Evolutionary conservation across 106 monocot genomes (phyloP).

Genomic region (Apostasia ramifera): DNA sequence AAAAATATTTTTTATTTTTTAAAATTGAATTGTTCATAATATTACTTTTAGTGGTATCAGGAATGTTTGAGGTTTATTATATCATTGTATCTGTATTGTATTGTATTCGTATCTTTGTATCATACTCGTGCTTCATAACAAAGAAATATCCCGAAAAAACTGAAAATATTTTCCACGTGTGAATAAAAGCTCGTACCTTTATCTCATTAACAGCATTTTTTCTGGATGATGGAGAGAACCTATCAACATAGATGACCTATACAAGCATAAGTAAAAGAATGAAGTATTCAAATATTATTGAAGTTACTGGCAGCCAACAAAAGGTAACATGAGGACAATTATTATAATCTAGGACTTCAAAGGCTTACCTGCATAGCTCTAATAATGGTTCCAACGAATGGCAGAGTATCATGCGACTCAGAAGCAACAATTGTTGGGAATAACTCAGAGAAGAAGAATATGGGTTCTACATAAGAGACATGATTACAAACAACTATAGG

Average conservation of each 20-base stretch:
- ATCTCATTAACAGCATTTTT: conserved; percentile 89
- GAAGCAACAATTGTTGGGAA: conserved; percentile 95
- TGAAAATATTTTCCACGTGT: not conserved
- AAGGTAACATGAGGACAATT: too few relatives aligned
- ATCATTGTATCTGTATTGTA: too few relatives aligned
- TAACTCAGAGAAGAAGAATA: conserved; percentile 93
- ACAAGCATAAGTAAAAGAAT: conserved; percentile 5
- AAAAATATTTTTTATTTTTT: too few relatives aligned
- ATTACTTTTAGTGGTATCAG: too few relatives aligned
- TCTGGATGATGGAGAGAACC: conserved; percentile 81
- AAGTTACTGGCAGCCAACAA: not conserved
- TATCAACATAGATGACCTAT: conserved; percentile 97
- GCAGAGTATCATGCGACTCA: conserved; percentile 84
- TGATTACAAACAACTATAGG: conserved; percentile 96
- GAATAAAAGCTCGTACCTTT: conserved; percentile 49
- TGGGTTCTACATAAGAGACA: conserved; percentile 89
- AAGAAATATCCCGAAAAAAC: not conserved
- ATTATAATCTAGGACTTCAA: not conserved
- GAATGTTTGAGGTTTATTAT: too few relatives aligned
- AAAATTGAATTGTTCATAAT: too few relatives aligned
- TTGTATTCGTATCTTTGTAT: too few relatives aligned
- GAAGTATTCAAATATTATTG: not conserved
- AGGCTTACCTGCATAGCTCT: conserved; percentile 91
- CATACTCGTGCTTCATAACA: not conserved
- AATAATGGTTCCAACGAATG: conserved; percentile 93